Base-by-base conservation (phyloP, 345 rosid species). In the Eucalyptus paniculata region DNA sequence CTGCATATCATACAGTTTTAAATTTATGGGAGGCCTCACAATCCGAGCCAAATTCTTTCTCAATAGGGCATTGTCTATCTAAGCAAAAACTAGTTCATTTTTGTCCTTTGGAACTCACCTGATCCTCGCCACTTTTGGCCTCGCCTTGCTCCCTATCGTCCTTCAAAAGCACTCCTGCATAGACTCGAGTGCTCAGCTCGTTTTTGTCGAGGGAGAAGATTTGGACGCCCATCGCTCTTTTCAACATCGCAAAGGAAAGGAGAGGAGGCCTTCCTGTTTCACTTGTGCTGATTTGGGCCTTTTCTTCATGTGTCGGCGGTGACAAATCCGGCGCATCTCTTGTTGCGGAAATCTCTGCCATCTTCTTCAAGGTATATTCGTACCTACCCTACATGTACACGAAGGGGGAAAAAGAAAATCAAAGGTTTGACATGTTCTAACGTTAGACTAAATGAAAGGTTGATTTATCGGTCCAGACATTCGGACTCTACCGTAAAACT, bases 111-210 rank as follows among this genome's bases (percentile, higher is more conserved):
- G 80, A n/a, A 67, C 80, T 67, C 2, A 19, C 80, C 80, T 3
- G 6, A 32, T 67, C 11, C 37, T n/a, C 2, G 72, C 3, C 4
- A 53, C 1, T 19, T 53, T 18, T 53, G 1, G 24, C 24, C 54
- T 51, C 21, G 4, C 54, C 56, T 1, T n/a, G 6, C 77, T n/a
- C 3, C 17, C 1, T 15, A 0, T 32, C 5, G 40, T 32, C 40
- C 80, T 67, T 67, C 80, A 67, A 16, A 32, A 32, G 42, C 23
- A 67, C 80, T 67, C 42, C 80, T 1, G 6, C 6, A 67, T 16
- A 8, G 80, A 32, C 42, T 67, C 12, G 42, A 32, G 40, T 0
- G 23, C 80, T n/a, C 40, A 67, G 21, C 80, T 67, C 40, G 3
- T 67, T 67, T 4, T 8, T 8, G 5, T 67, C 3, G 23, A 67